Evolutionary conservation across 169 alveolate genomes (phyloP), one percentile per base, ranked within the genome.

Genomic region (Plasmodium vivax): DNA sequence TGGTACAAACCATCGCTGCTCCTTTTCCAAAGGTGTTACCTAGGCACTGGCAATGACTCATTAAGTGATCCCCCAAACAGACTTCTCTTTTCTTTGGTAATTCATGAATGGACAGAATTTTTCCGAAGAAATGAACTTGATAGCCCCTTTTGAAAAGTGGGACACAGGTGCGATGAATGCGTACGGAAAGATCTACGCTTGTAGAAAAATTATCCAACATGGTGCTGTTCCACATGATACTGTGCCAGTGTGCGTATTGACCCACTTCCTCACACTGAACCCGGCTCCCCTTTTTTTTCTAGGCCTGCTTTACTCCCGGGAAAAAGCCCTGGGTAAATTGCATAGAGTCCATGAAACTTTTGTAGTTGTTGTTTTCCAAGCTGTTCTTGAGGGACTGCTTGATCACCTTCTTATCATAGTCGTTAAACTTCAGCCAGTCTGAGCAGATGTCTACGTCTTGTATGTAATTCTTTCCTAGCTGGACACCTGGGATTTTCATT

Each of bases 401-500:
- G n/a, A 90, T 81, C 14, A 90, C 90, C 2, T 90, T 68, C 54
- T 90, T 58, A 51, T 90, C 94, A 80, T 90, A 90, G 47, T 90
- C 90, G 72, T 90, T 90, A 80, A 80, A 79, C 27, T 58, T 81
- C 0, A 81, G 83, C 94, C 94, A 90, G 72, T 90, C 94, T 14
- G 94, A 80, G 30, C 94, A 90, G 68, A 90, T 81, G 19, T 90
- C 83, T 30, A 90, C 51, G 47, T 68, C 94, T 80, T 90, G 94
- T 27, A 90, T 58, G 83, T 90, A 90, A 36, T 90, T 90, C 36
- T 79, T 90, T 7, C 94, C 94, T 62, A 90, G 68, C 41, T 90
- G 62, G 16, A 90, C 90, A 12, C 94, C 94, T 58, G 94, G 94
- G 43, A 90, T 90, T 58, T 90, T 90, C 94, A 90, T 77, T 58